Evolutionary conservation across 2,329 filamentous ascomycete genomes (phyloP).

Genomic region (Ilyonectria sp.): DNA sequence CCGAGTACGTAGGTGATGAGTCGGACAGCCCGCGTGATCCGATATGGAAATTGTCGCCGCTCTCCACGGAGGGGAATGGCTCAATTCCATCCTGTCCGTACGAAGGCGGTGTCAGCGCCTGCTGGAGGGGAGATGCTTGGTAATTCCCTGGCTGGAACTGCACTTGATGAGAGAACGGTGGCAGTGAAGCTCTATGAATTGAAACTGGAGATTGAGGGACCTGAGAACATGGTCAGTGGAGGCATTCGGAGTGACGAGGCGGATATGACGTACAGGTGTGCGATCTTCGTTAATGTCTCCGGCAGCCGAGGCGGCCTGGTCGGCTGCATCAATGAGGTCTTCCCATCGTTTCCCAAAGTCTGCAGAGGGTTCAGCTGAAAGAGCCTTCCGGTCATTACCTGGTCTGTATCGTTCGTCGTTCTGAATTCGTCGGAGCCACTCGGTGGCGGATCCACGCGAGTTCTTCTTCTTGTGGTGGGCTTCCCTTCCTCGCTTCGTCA

Average conservation of each 20-base stretch:
- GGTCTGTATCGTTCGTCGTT: constrained; percentile 76
- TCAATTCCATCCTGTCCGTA: constrained; percentile 78
- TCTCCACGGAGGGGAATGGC: constrained; percentile 91
- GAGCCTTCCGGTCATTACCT: constrained; percentile 82
- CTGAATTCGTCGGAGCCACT: constrained; percentile 73
- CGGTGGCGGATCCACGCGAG: constrained; percentile 79
- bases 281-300: constrained; percentile 93
- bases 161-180: constrained; percentile 71
- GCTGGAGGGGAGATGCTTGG: constrained; percentile 91
- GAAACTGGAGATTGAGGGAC: constrained; percentile 77
- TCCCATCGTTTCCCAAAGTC: constrained; percentile 95
- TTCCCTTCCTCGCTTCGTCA: constrained; percentile 83
- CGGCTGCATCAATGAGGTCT: constrained; percentile 92
- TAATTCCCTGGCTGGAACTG: constrained; percentile 78
- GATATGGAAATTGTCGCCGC: constrained; percentile 81
- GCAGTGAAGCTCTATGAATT: constrained; percentile 73
- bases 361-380: constrained; percentile 86
- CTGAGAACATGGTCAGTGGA: constrained; percentile 56
- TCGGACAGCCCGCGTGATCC: constrained; percentile 75
- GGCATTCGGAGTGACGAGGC: neutral
- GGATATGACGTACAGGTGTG: constrained; percentile 75
- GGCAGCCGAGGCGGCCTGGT: constrained; percentile 82
- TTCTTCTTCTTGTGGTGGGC: constrained; percentile 85
- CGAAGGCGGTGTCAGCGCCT: constrained; percentile 87
- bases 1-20: constrained; percentile 81